A percentile compares a stretch with the other conserved stretches of the same genome.
These are phyloP conservation scores for Pisolithus tinctorius DNA, from an alignment of 768 basidiomycete genomes.

Conservation along the genomic window DNA sequence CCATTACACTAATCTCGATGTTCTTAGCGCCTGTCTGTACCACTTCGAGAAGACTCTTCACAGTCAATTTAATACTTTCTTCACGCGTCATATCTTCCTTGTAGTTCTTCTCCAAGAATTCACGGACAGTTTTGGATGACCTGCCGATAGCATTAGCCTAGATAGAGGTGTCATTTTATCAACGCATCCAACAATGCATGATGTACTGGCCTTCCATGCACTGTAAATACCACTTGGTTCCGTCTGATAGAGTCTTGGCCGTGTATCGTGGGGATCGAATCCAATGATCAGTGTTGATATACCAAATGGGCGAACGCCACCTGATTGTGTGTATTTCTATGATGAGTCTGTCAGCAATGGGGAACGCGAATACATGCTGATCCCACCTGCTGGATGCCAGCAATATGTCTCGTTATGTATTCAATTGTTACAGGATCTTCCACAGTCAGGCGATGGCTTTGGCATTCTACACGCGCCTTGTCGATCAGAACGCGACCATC, in stretches of 20 bases:
- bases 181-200: not conserved
- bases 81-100: constrained; percentile 84
- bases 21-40: constrained; percentile 99
- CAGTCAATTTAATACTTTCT: constrained; percentile 88
- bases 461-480: constrained; percentile 96
- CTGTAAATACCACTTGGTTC: constrained; percentile 98
- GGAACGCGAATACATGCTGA: not conserved
- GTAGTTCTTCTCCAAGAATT: constrained; percentile 98
- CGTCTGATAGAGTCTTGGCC: constrained; percentile 90
- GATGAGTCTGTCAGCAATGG: not conserved
- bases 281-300: constrained; percentile 96
- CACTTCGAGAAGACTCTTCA: constrained; percentile 94
- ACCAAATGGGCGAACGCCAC: constrained; percentile 96
- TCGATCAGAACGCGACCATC: constrained; percentile 98
- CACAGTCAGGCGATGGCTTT: constrained; percentile 92
- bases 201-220: constrained; percentile 81
- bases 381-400: constrained; percentile 94
- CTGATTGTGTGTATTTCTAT: constrained; percentile 96
- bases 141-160: constrained; percentile 98
- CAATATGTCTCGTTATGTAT: constrained; percentile 96
- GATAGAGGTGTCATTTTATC: not conserved
- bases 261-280: constrained; percentile 88
- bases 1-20: constrained; percentile 98
- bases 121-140: constrained; percentile 96
- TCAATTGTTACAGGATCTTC: constrained; percentile 98